These are phyloP conservation scores for Globisporangium rhizosaccharum DNA, from an alignment of 352 stramenopile genomes.

Conservation along the genomic window DNA sequence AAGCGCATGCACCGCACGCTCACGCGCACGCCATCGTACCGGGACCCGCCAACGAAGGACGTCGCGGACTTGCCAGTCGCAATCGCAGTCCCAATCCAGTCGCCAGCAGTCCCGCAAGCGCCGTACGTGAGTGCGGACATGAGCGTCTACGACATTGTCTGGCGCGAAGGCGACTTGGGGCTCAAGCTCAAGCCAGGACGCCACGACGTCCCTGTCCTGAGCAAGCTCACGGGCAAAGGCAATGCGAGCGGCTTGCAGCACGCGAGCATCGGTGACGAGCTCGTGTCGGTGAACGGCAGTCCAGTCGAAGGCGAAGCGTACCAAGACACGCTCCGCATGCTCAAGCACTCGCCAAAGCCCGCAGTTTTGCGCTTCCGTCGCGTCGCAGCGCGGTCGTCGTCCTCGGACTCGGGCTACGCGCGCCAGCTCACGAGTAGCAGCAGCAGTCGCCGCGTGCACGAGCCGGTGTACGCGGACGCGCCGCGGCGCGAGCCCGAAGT, in stretches of 20 bases:
- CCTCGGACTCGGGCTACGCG: conserved; percentile 36
- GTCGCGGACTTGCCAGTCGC: not conserved
- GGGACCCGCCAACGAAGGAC: conserved; percentile 22
- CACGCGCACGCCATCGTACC: conserved; percentile 46
- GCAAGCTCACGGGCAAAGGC: conserved; percentile 79
- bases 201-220: conserved; percentile 73
- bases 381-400: conserved; percentile 43
- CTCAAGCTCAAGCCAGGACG: conserved; percentile 82
- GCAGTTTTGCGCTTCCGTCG: conserved; percentile 77
- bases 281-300: conserved; percentile 83
- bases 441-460: conserved; percentile 36
- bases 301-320: conserved; percentile 75
- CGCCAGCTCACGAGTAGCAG: conserved; percentile 28
- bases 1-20: conserved; percentile 80
- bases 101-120: conserved; percentile 17
- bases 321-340: conserved; percentile 79
- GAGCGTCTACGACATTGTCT: conserved; percentile 84
- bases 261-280: conserved; percentile 72
- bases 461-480: conserved; percentile 19
- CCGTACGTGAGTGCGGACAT: conserved; percentile 29
- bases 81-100: not conserved
- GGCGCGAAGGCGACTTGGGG: conserved; percentile 78
- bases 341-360: conserved; percentile 84
- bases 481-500: conserved; percentile 22
- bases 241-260: conserved; percentile 80